phyloP scores from a whole-genome alignment of 345 rosid genomes.

The Camelina laxa region DNA sequence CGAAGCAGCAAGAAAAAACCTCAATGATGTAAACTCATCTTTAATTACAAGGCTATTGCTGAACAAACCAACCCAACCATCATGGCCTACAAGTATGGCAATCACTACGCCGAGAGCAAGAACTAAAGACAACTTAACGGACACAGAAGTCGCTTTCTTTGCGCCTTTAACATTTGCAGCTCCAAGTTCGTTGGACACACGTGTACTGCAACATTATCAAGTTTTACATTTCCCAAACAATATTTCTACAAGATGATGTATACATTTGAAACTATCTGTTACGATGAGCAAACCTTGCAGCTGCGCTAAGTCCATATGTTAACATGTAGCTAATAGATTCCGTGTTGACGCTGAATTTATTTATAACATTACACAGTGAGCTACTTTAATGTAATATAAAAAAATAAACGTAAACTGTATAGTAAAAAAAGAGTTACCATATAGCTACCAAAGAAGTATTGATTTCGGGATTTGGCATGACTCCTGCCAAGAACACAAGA shows the following conservation, averaged over 20 bases:
- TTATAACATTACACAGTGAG: neutral
- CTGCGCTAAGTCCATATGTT: slow-evolving; percentile 76
- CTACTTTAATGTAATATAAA: neutral
- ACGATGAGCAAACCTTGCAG: slow-evolving; percentile 64
- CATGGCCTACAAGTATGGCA: slow-evolving; percentile 55
- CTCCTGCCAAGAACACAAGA: slow-evolving; percentile 75
- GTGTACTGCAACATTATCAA: slow-evolving; percentile 55
- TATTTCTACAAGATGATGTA: neutral
- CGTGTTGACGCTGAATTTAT: slow-evolving; percentile 56
- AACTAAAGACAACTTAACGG: slow-evolving; percentile 56
- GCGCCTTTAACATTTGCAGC: slow-evolving; percentile 57
- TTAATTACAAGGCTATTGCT: slow-evolving; percentile 50
- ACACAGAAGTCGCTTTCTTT: slow-evolving; percentile 55
- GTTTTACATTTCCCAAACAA: neutral
- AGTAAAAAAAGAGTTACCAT: slow-evolving; percentile 49
- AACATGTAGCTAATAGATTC: slow-evolving; percentile 69
- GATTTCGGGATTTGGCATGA: slow-evolving; percentile 63
- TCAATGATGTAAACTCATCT: slow-evolving; percentile 56
- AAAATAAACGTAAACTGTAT: neutral
- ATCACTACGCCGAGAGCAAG: slow-evolving; percentile 57
- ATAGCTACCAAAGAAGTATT: slow-evolving; percentile 71
- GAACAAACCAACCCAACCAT: slow-evolving; percentile 67
- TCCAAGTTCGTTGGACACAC: slow-evolving; percentile 84
- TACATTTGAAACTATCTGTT: neutral
- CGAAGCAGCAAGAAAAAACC: slow-evolving; percentile 61